Base-by-base conservation (phyloP, 495 filamentous ascomycete species). In the Coniosporium apollinis region DNA sequence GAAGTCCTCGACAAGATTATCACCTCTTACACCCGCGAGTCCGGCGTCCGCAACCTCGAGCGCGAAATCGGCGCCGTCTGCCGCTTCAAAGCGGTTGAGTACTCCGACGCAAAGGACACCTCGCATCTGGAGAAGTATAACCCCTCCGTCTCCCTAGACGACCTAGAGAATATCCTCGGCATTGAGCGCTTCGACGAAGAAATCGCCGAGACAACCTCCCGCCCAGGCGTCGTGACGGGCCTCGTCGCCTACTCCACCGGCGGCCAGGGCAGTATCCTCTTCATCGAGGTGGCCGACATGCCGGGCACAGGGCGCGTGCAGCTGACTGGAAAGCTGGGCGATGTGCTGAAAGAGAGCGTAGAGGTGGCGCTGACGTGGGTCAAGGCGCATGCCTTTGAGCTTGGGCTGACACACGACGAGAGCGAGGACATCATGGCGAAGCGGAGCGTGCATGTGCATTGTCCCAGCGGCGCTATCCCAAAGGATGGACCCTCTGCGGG, bases 241-340 rank as follows among this genome's bases (percentile, higher is more conserved):
- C 75, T 99, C 13, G 89, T 96, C 14, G 91, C 91, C n/a, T 96
- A 92, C 62, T 81, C 74, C 42, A 81, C 76, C 15, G 89, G 91
- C 31, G 84, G 83, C 28, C 84, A 92, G 56, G 89, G 89, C 29
- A 85, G 82, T 49, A 99, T 99, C 49, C 63, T 99, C 33, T 99
- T 99, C 64, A 96, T 99, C 50, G 89, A 99, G 59, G 80, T 94
- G 19, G 83, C 86, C 20, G 84, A 93, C 51, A 94, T 96, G 87
- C 89, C 89, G 9, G 89, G 89, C 20, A 79, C 67, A 35, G 89
- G 89, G 21, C 76, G 79, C 30, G 79, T 99, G 30, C 87, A 94
- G 59, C 72, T 96, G n/a, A 99, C 89, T 11, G 89, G 89, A 31
- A 99, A 93, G 51, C 72, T 99, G n/a, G 91, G 89, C 38, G 85